Evolutionary conservation across 78 protist species (phyloP), one percentile per base, ranked within the genome.

Genomic region (Isochrysis galbana): DNA sequence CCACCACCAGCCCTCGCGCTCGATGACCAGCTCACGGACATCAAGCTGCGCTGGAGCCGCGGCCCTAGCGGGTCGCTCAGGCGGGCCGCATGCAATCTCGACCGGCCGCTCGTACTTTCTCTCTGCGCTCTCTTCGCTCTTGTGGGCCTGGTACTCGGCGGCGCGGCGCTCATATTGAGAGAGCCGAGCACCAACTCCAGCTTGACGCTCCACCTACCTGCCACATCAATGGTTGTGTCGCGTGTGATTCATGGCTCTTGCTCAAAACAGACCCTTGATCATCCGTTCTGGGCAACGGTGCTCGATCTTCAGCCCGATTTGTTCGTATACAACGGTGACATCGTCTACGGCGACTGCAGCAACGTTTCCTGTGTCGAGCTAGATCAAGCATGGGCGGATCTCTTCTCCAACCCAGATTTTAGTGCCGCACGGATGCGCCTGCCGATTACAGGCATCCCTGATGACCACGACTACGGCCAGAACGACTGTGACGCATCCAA

Each of bases 401-500:
- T 78, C 39, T 39, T 39, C 87, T 25, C 87, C n/a, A 7, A 78
- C 36, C 14, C 25, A 17, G 34, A 42, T 1, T 78, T 78, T 25
- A 21, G 34, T 11, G 0, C 21, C 22, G 87, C 51, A 23, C 54
- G 46, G 87, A 36, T 36, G 39, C 25, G 0, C 34, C 22, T 42
- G 5, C 54, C 87, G 54, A 42, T 78, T 5, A 7, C 7, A 7
- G 87, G 87, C 87, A 42, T 78, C 39, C 87, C 32, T 34, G 87
- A 78, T 48, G 87, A 78, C 87, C 87, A 78, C 87, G 87, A 78
- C 87, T 78, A 39, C 34, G 87, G 87, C 39, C n/a, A 23, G 51
- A 78, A 78, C 51, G 87, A 78, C 87, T 78, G 87, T 48, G 36
- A 34, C 51, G 87, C 47, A 36, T 0, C 4, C n/a, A 78, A 78